A percentile compares a stretch with the other conserved stretches of the same genome.
phyloP scores from a whole-genome alignment of 192 early-diverging fungal genomes.

The Jimgerdemannia lactiflua region DNA sequence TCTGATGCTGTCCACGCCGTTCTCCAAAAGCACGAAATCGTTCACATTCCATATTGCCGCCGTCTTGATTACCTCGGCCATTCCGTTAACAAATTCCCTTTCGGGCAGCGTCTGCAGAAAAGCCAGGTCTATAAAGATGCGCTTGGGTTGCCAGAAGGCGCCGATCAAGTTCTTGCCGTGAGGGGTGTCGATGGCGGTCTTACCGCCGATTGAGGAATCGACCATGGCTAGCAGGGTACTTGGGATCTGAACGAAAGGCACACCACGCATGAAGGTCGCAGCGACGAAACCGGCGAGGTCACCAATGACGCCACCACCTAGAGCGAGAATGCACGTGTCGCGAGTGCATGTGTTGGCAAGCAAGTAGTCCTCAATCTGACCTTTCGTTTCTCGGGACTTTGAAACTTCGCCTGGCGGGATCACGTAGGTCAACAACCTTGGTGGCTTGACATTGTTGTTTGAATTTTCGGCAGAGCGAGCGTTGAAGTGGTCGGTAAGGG shows the following conservation, averaged over 20 bases:
- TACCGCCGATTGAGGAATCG: conserved; percentile 96
- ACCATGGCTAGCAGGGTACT: conserved; percentile 97
- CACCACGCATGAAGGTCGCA: conserved; percentile 97
- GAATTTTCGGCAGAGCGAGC: conserved; percentile 24
- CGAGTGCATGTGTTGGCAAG: conserved; percentile 81
- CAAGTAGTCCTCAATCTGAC: conserved; percentile 89
- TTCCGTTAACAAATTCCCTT: conserved; percentile 93
- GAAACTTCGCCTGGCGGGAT: conserved; percentile 86
- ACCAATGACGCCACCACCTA: conserved; percentile 97
- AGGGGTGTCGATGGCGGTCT: conserved; percentile 96
- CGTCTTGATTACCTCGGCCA: conserved; percentile 98
- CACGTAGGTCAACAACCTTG: conserved; percentile 70
- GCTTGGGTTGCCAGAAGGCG: conserved; percentile 94
- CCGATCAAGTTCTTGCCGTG: conserved; percentile 95
- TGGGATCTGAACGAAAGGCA: conserved; percentile 92
- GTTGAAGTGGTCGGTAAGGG: conserved; percentile 52
- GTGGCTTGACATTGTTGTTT: conserved; percentile 13
- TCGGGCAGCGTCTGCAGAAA: conserved; percentile 84
- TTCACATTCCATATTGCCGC: conserved; percentile 87
- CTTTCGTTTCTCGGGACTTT: conserved; percentile 88
- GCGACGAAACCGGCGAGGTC: conserved; percentile 97
- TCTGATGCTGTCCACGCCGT: conserved; percentile 76
- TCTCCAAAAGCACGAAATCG: conserved; percentile 91
- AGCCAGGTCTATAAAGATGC: conserved; percentile 88
- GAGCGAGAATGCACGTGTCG: conserved; percentile 88